These are phyloP conservation scores for Eucalyptus pauciflora DNA, from an alignment of 345 rosid genomes.

Conservation along the genomic window DNA sequence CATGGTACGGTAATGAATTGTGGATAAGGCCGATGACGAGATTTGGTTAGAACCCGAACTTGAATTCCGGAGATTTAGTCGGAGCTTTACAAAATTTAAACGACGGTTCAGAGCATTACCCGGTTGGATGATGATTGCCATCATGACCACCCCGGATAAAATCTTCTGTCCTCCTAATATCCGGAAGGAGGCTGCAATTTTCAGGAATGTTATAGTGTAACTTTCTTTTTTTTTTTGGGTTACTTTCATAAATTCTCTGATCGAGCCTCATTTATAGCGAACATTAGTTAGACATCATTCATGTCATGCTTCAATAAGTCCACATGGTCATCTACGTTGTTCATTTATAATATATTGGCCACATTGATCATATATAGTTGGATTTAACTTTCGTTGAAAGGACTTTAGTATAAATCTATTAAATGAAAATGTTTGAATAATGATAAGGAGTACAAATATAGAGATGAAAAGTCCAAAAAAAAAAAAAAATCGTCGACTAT, in stretches of 20 bases:
- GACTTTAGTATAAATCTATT: rapidly evolving
- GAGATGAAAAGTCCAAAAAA: not conserved
- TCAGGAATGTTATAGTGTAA: not conserved
- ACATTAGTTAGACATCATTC: too few relatives aligned
- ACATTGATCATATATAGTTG: rapidly evolving
- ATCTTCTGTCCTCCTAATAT: not conserved
- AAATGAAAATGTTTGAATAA: not conserved
- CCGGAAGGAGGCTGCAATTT: not conserved
- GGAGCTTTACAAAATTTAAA: not conserved
- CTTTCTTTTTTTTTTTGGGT: too few relatives aligned
- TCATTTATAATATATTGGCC: rapidly evolving
- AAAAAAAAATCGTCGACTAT: not conserved
- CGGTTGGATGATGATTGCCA: not conserved
- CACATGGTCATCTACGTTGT: rapidly evolving
- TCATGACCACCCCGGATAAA: not conserved
- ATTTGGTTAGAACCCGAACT: not conserved
- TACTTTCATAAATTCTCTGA: not conserved
- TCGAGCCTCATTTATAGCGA: rapidly evolving
- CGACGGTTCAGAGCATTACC: not conserved
- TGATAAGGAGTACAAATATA: not conserved
- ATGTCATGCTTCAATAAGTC: rapidly evolving
- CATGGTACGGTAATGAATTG: not conserved
- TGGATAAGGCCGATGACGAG: not conserved
- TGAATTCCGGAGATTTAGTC: not conserved
- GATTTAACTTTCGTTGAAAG: rapidly evolving